Conservation (phyloP, 345 rosid species). For the Aquilaria sinensis region DNA sequence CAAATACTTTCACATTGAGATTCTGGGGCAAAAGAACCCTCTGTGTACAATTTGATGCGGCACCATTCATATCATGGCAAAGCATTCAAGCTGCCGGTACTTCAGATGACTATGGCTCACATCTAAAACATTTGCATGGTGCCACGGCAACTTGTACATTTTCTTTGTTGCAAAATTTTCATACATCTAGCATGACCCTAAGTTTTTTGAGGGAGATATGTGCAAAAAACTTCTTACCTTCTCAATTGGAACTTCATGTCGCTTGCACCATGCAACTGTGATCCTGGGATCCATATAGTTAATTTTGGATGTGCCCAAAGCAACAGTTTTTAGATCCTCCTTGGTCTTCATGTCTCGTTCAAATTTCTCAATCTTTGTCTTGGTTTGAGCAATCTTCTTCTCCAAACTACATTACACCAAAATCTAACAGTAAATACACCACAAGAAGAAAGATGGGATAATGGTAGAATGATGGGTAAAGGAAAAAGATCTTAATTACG, state of each 20-base stretch:
- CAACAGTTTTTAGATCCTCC: conserved; percentile 91
- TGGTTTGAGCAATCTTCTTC: conserved; percentile 63
- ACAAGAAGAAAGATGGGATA: too few relatives aligned
- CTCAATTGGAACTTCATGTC: conserved; percentile 95
- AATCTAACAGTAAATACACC: background rate
- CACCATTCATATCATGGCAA: too few relatives aligned
- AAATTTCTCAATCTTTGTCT: conserved; percentile 66
- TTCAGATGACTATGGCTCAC: too few relatives aligned
- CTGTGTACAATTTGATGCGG: too few relatives aligned
- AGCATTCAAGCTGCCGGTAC: too few relatives aligned
- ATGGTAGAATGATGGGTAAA: background rate
- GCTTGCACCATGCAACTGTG: conserved; percentile 98
- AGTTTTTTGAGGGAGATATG: background rate
- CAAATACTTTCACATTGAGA: too few relatives aligned
- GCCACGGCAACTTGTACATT: too few relatives aligned
- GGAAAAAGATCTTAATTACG: conserved; percentile 40
- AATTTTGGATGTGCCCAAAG: conserved; percentile 92
- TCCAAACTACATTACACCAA: conserved; percentile 41
- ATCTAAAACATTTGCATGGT: too few relatives aligned
- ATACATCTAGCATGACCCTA: too few relatives aligned
- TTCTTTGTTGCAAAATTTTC: too few relatives aligned
- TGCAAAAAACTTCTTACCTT: conserved; percentile 49
- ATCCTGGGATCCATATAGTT: conserved; percentile 97
- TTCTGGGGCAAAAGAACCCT: too few relatives aligned
- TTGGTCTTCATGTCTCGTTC: conserved; percentile 63